These are phyloP conservation scores for Xylaria sp. DNA, from an alignment of 2,329 filamentous ascomycete species.

Conservation along the genomic window DNA sequence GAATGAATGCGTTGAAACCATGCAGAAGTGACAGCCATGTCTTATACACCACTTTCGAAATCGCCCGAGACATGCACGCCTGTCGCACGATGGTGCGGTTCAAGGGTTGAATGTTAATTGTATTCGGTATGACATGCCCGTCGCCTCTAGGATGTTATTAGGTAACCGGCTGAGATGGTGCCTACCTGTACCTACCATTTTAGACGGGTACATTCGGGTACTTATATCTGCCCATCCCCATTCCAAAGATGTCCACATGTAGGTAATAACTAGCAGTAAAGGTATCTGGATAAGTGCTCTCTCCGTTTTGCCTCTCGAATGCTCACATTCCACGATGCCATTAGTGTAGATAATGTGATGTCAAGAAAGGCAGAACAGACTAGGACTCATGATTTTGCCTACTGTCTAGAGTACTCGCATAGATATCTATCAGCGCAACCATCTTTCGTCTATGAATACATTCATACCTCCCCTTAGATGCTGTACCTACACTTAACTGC, in stretches of 20 bases:
- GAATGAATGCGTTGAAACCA: background rate
- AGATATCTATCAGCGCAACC: no score
- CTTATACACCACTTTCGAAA: background rate
- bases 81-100: constrained; percentile 24
- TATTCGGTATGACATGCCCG: constrained; percentile 13
- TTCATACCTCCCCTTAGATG: no score
- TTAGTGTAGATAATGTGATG: no score
- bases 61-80: constrained; percentile 11
- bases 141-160: constrained; percentile 4
- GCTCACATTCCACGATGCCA: no score
- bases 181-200: background rate
- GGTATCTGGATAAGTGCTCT: no score
- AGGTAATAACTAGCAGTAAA: background rate
- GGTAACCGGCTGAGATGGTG: background rate
- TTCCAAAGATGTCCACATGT: background rate
- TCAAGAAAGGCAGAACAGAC: no score
- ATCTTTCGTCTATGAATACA: no score
- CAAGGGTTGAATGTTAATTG: constrained; percentile 7
- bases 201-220: no score
- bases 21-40: background rate
- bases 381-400: no score
- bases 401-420: no score
- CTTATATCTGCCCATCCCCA: background rate
- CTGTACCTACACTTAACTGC: no score
- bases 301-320: no score